A percentile compares a stretch with the other conserved stretches of the same genome.
Evolutionary conservation across 805 yeast genomes (phyloP).

Genomic region (Yarrowia yakushimensis): DNA sequence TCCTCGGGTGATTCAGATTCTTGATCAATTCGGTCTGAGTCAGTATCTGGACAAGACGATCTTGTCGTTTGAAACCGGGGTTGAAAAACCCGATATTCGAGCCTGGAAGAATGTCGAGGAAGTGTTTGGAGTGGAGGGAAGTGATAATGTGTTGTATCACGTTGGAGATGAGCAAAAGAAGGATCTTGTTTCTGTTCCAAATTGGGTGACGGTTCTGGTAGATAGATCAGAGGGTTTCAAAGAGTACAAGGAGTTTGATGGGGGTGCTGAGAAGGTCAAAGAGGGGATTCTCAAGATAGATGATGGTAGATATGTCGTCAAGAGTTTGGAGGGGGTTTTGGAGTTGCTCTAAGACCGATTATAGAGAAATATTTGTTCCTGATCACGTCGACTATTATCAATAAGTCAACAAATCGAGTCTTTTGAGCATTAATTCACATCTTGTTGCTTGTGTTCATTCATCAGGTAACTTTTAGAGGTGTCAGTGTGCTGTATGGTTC

Average conservation of each 20-base stretch:
- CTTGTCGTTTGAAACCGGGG: not conserved
- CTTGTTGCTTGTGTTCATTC: no score
- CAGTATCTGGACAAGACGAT: not conserved
- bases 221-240: not conserved
- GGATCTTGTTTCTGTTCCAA: not conserved
- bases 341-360: not conserved
- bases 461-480: no score
- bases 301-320: not conserved
- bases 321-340: not conserved
- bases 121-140: not conserved
- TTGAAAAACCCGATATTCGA: not conserved
- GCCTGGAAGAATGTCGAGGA: slow-evolving; percentile 10
- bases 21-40: not conserved
- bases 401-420: no score
- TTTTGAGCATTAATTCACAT: no score
- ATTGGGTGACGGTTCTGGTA: not conserved
- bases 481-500: no score
- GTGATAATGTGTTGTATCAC: not conserved
- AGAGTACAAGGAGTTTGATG: not conserved
- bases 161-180: slow-evolving; percentile 9
- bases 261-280: not conserved
- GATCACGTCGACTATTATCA: not conserved
- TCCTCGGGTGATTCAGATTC: not conserved
- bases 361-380: no score
- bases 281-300: not conserved